Evolutionary conservation across 1,139 yeast genomes (phyloP), one percentile per base, ranked within the genome.

Genomic region (Diutina rugosa): DNA sequence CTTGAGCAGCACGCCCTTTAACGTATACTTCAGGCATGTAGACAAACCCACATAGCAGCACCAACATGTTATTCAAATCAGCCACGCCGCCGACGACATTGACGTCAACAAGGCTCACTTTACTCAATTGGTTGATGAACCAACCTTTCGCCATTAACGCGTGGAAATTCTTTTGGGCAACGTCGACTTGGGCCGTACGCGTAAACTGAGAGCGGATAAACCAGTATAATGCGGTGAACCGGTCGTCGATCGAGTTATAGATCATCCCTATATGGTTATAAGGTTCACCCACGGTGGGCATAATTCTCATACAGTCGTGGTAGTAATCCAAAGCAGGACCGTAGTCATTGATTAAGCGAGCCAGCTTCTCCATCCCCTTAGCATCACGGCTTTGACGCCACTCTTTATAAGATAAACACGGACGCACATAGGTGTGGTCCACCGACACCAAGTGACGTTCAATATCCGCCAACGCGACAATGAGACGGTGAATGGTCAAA

Each of bases 201-300:
- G 90, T 78, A 57, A 78, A 69, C 7, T 79, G 76, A 1, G 89
- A 81, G 60, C 90, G 73, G 54, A 81, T 67, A 57, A 85, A 82
- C 74, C 86, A 76, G 55, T 72, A 67, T 41, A 68, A 63, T 0
- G 79, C 74, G 32, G 64, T 65, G 54, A 62, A 67, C 56, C 70
- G 72, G 55, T 72, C 72, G 54, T 70, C 76, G 26, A 69, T 61
- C 12, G 65, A 56, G 59, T 74, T 75, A 59, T 77, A 76, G 26
- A 84, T 76, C 69, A 84, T 78, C 6, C 88, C 90, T 56, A 81
- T 76, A 62, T 84, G 87, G 61, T 81, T 80, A 62, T 81, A 81
- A 1, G 89, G 83, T 62, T 84, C 90, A 58, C 85, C 85, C 57
- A 82, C 72, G 0, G 87, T 80, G 1, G 90, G 91, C 47, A 84